Evolutionary conservation across 2,329 filamentous ascomycete genomes (phyloP), one percentile per base, ranked within the genome.

Genomic region (Chaetothyriales sp.): DNA sequence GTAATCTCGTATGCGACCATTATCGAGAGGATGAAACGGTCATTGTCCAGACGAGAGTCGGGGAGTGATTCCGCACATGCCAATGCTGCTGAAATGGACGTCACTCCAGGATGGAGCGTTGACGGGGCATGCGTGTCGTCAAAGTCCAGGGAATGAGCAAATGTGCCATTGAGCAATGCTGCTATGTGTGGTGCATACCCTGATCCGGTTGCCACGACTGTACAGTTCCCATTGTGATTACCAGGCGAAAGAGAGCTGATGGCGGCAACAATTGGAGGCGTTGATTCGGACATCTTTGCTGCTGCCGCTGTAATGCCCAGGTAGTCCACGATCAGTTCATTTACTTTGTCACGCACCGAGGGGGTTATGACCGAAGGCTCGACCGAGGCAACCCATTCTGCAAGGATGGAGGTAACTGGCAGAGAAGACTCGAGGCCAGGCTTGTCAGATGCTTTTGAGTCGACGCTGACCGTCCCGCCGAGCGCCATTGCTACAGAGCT

Each of bases 111-210:
- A 53, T 72, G 69, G 15, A 71, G 58, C 15, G 67, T 66, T 1
- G 66, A 68, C 2, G 61, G 56, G 2, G 68, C 68, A 51, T 69
- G 67, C 2, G 69, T 72, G 55, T 73, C 69, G 56, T 72, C 70
- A 55, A 71, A 71, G 55, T 72, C 70, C 47, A 70, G 61, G 2
- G 65, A 67, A 57, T 72, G 70, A 7, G 65, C 66, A 36, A 71
- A 64, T 1, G 68, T 62, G 3, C 66, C 68, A 49, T 72, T 72
- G 19, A 72, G 54, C 9, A 72, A 59, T 1, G 63, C 66, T 1
- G 69, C 69, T 46, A 67, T 68, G 19, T 68, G 68, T 1, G 64
- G 64, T 10, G 57, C 52, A 42, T 46, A 59, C 2, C 43, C 46
- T 43, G 52, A 52, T 18, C 58, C 58, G n/a, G 52, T 53, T n/a